Evolutionary conservation across 192 early-diverging fungal genomes (phyloP).

Genomic region (Gonapodya sp.): DNA sequence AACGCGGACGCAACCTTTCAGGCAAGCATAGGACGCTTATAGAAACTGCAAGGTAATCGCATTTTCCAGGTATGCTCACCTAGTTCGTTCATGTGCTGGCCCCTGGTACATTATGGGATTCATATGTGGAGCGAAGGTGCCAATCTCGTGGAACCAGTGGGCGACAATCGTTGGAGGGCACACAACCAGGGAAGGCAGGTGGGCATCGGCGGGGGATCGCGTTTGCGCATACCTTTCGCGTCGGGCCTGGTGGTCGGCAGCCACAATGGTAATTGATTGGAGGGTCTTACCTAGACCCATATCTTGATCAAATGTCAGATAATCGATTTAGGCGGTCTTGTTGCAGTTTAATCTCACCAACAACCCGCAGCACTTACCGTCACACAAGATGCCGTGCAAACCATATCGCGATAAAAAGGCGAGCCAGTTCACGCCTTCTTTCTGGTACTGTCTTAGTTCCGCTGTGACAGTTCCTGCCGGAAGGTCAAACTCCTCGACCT

Average conservation of each 20-base stretch:
- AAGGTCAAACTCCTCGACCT: constrained; percentile 76
- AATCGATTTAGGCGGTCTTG: no score
- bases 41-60: not conserved
- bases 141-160: constrained; percentile 94
- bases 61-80: constrained; percentile 23
- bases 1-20: constrained; percentile 1
- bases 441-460: constrained; percentile 89
- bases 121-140: constrained; percentile 64
- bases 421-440: constrained; percentile 97
- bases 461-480: constrained; percentile 81
- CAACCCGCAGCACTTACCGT: constrained; percentile 46
- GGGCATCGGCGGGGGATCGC: constrained; percentile 49
- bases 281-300: constrained; percentile 98
- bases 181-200: constrained; percentile 80
- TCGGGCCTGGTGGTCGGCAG: constrained; percentile 76
- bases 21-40: not conserved
- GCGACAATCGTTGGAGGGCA: constrained; percentile 92
- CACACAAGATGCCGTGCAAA: constrained; percentile 94
- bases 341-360: not conserved
- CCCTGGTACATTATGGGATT: constrained; percentile 81
- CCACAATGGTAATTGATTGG: constrained; percentile 91
- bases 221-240: constrained; percentile 40
- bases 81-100: constrained; percentile 60
- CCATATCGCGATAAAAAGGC: constrained; percentile 95
- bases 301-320: constrained; percentile 41